Percentiles rank a stretch among this genome's conserved stretches.
These are phyloP conservation scores for Actinomucor elegans DNA, from an alignment of 371 early-diverging fungal species.

Conservation along the genomic window DNA sequence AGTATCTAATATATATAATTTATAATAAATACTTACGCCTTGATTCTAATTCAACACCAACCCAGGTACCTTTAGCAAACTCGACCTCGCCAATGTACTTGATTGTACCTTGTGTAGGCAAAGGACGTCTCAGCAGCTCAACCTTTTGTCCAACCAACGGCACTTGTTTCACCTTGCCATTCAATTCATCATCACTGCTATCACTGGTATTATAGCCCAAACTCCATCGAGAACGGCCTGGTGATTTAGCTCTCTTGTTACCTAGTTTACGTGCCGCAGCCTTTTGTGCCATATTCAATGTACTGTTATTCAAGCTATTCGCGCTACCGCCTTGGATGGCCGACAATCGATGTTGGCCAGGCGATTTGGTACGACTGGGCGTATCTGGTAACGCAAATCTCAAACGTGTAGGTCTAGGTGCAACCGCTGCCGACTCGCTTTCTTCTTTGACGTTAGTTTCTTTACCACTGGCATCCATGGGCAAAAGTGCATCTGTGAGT, in stretches of 20 bases:
- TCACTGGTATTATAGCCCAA: conserved; percentile 26
- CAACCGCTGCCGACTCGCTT: neutral
- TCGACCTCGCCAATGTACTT: conserved; percentile 43
- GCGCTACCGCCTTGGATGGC: neutral
- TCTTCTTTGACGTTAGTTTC: neutral
- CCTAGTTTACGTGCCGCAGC: conserved; percentile 11
- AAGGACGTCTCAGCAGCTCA: conserved; percentile 37
- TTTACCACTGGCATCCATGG: neutral
- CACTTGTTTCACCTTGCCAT: conserved; percentile 12
- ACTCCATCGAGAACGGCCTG: conserved; percentile 23
- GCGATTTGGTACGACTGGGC: conserved; percentile 7
- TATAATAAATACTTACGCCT: conserved; percentile 29
- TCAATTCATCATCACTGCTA: conserved; percentile 25
- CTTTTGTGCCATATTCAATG: neutral
- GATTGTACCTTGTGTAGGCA: conserved; percentile 42
- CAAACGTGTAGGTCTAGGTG: conserved; percentile 7
- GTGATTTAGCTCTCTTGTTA: conserved; percentile 20
- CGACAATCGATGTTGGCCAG: neutral
- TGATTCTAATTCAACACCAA: conserved; percentile 46
- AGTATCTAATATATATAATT: neutral
- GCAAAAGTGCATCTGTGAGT: conserved; percentile 16
- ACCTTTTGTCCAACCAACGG: conserved; percentile 42
- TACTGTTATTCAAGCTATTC: conserved; percentile 1
- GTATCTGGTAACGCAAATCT: conserved; percentile 20
- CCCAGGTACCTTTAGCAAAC: conserved; percentile 47